Conservation (phyloP, 2,329 filamentous ascomycete genomes). For the Colletotrichum tropicale region DNA sequence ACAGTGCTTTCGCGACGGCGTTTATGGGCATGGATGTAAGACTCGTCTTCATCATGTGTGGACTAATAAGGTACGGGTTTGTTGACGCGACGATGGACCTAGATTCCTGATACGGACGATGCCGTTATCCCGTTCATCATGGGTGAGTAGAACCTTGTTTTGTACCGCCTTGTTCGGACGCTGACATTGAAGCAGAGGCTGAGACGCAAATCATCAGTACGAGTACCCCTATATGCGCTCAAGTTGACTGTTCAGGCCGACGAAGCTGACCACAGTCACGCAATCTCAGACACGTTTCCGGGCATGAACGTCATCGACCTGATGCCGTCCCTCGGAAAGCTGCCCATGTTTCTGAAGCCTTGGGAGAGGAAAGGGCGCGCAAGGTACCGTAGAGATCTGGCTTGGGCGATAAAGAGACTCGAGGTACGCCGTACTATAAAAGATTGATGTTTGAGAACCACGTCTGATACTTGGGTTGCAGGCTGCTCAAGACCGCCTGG, state of each 20-base stretch:
- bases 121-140: neutral
- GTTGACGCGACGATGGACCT: neutral
- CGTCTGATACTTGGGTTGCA: neutral
- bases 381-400: neutral
- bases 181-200: neutral
- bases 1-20: neutral
- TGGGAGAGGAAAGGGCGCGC: neutral
- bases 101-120: neutral
- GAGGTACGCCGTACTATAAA: neutral
- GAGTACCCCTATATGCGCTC: accelerated
- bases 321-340: neutral
- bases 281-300: neutral
- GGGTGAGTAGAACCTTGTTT: neutral
- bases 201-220: neutral
- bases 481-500: neutral
- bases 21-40: neutral
- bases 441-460: neutral
- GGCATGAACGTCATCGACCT: neutral
- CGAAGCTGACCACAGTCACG: neutral
- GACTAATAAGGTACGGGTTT: too few relatives aligned
- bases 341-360: neutral
- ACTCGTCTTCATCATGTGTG: too few relatives aligned
- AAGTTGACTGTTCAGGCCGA: accelerated
- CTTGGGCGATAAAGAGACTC: neutral
- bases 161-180: neutral